Conservation (phyloP, 352 stramenopile genomes). For the Globisporangium okanoganense region DNA sequence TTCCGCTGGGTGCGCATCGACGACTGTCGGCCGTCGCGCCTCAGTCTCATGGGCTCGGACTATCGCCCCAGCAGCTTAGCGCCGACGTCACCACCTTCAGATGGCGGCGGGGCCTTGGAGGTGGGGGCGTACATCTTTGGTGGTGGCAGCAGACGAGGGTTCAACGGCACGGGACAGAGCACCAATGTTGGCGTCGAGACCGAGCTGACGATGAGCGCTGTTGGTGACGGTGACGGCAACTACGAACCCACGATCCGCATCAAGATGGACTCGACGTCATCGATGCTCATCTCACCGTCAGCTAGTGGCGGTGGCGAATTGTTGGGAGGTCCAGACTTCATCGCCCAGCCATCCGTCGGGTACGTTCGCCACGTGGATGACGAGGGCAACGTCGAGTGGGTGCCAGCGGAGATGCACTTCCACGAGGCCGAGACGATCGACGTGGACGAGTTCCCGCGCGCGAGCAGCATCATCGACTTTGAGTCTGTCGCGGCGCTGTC, state of each 20-base stretch:
- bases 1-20: constrained; percentile 76
- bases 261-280: constrained; percentile 17
- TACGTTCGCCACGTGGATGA: constrained; percentile 76
- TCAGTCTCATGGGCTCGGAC: constrained; percentile 45
- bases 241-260: constrained; percentile 56
- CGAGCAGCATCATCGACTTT: constrained; percentile 73
- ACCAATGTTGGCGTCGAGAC: constrained; percentile 52
- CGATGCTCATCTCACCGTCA: constrained; percentile 5
- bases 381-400: constrained; percentile 64
- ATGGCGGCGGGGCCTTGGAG: constrained; percentile 15
- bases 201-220: constrained; percentile 60
- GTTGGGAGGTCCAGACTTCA: constrained; percentile 29
- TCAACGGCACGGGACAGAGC: constrained; percentile 12
- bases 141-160: constrained; percentile 7
- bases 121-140: constrained; percentile 38
- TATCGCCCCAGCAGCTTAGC: constrained; percentile 13
- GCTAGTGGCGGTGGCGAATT: background rate
- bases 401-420: constrained; percentile 61
- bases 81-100: constrained; percentile 9
- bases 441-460: constrained; percentile 65
- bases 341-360: constrained; percentile 64
- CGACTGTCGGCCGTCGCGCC: constrained; percentile 60
- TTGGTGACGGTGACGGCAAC: constrained; percentile 25
- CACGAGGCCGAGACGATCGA: constrained; percentile 64
- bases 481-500: constrained; percentile 65